A percentile compares a stretch with the other conserved stretches of the same genome.
phyloP scores from a whole-genome alignment of 768 basidiomycete genomes.

The Collybia nuda region DNA sequence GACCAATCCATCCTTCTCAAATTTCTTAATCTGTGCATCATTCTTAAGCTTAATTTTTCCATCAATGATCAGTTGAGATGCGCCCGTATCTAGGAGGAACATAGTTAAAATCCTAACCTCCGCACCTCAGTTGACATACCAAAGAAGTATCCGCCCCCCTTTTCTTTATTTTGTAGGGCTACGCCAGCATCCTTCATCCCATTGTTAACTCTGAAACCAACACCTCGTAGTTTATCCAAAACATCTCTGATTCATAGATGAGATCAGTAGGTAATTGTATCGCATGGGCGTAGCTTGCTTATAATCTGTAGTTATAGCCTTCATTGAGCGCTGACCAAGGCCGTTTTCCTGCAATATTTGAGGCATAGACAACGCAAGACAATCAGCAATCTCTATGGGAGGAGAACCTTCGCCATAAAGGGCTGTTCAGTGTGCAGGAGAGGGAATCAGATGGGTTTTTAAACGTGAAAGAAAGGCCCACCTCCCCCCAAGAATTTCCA shows the following conservation, averaged over 20 bases:
- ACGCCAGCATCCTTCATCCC: constrained; percentile 56
- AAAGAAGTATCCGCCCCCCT: constrained; percentile 66
- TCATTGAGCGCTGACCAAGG: constrained; percentile 40
- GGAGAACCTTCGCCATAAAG: constrained; percentile 48
- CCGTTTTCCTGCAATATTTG: constrained; percentile 28
- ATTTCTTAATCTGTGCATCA: no score
- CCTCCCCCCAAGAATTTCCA: constrained; percentile 23
- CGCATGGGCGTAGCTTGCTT: constrained; percentile 42
- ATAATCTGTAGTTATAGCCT: constrained; percentile 54
- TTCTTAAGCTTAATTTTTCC: no score
- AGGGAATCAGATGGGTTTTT: not conserved
- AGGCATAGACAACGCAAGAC: constrained; percentile 47
- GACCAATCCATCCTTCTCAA: no score
- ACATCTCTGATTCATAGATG: constrained; percentile 31
- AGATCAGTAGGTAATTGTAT: not conserved
- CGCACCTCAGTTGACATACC: no score
- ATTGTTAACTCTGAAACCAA: constrained; percentile 54
- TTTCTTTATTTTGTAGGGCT: constrained; percentile 41
- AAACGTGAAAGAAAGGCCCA: not conserved
- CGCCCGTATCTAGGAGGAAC: no score
- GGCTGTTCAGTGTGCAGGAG: not conserved
- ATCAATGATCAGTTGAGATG: no score
- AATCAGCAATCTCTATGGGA: constrained; percentile 49
- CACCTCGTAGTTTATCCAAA: constrained; percentile 52
- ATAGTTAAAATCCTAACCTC: no score